Conservation (phyloP, 345 rosid species). For the Moricandia arvensis region DNA sequence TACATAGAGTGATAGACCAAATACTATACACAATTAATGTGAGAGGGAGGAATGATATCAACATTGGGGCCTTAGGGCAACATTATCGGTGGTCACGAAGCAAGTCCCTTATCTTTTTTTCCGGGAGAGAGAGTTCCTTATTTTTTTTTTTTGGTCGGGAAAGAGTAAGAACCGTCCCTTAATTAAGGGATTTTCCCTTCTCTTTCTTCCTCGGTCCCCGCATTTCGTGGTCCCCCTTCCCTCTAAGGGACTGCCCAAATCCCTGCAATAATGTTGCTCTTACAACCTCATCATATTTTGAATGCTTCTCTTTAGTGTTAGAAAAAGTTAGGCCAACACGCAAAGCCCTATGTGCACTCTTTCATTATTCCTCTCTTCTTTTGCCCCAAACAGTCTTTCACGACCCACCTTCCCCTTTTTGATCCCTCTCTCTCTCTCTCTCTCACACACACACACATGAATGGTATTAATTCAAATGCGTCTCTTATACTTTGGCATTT, state of each 20-base stretch:
- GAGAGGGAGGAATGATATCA: slow-evolving; percentile 46
- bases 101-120: too few relatives aligned
- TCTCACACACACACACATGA: not conserved
- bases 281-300: slow-evolving; percentile 26
- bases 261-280: too few relatives aligned
- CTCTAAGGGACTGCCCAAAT: too few relatives aligned
- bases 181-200: too few relatives aligned
- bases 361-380: slow-evolving; percentile 42
- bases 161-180: too few relatives aligned
- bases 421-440: not conserved
- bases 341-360: slow-evolving; percentile 57
- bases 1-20: not conserved
- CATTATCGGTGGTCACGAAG: too few relatives aligned
- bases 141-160: too few relatives aligned
- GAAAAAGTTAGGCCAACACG: slow-evolving; percentile 56
- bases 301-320: not conserved
- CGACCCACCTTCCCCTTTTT: slow-evolving; percentile 33
- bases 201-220: too few relatives aligned
- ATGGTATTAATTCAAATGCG: slow-evolving; percentile 12
- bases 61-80: slow-evolving; percentile 28
- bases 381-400: slow-evolving; percentile 39
- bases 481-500: slow-evolving; percentile 16
- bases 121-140: too few relatives aligned
- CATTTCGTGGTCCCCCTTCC: too few relatives aligned
- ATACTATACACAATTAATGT: not conserved